Conservation (phyloP, 345 rosid species). For the Arabidopsis suecica region DNA sequence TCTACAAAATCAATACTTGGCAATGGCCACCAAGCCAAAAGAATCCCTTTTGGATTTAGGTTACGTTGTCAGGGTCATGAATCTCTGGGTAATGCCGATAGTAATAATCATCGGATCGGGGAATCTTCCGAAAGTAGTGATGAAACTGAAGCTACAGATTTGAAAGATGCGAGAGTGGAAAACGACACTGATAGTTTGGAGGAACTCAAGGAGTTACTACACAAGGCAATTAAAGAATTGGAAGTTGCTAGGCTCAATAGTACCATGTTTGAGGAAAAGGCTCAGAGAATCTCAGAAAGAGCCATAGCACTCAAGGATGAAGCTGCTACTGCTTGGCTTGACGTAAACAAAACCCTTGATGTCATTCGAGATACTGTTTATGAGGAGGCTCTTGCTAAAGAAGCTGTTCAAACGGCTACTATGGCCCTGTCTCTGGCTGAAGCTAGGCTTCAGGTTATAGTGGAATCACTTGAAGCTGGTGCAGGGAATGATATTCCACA, state of each 20-base stretch:
- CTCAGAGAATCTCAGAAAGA: conserved; percentile 80
- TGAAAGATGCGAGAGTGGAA: conserved; percentile 47
- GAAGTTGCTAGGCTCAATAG: conserved; percentile 83
- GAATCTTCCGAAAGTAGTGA: conserved; percentile 52
- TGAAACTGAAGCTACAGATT: conserved; percentile 40
- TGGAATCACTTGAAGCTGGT: conserved; percentile 59
- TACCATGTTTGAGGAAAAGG: conserved; percentile 84
- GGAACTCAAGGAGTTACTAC: conserved; percentile 65
- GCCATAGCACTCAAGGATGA: conserved; percentile 88
- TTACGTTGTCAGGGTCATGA: conserved; percentile 64
- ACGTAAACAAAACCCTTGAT: conserved; percentile 65
- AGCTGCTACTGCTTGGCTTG: conserved; percentile 64
- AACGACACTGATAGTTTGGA: conserved; percentile 54
- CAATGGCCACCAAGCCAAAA: conserved; percentile 37
- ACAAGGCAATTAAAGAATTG: conserved; percentile 66
- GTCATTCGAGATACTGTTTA: conserved; percentile 62
- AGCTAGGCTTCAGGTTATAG: conserved; percentile 71
- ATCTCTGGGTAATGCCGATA: conserved; percentile 62
- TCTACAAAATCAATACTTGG: conserved; percentile 42
- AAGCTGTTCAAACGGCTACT: conserved; percentile 74
- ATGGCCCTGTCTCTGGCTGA: conserved; percentile 88
- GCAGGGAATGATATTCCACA: conserved; percentile 47
- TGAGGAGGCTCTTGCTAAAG: conserved; percentile 71
- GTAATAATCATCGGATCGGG: conserved; percentile 58
- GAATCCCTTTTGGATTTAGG: conserved; percentile 43